These are phyloP conservation scores for Mariannaea sp. DNA, from an alignment of 2,329 filamentous ascomycete genomes.

Conservation along the genomic window DNA sequence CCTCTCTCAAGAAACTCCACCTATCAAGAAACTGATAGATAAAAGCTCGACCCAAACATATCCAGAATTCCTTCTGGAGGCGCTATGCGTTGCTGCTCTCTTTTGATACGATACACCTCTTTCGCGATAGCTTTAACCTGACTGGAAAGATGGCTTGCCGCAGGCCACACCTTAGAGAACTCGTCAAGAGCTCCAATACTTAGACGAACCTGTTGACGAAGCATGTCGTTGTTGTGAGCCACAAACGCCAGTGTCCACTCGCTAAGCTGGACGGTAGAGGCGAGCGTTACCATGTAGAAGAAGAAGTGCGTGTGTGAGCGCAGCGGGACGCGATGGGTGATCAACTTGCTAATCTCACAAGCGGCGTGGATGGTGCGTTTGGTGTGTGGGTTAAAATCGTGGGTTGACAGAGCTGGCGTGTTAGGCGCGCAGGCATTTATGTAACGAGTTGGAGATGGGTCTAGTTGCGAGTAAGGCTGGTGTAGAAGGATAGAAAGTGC, in stretches of 20 bases:
- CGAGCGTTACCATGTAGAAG: conserved; percentile 77
- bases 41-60: too few relatives aligned
- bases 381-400: conserved; percentile 70
- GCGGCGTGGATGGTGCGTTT: conserved; percentile 80
- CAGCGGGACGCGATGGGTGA: conserved; percentile 73
- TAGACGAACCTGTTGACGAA: conserved; percentile 75
- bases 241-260: conserved; percentile 72
- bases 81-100: conserved; percentile 47
- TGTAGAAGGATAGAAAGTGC: conserved; percentile 74
- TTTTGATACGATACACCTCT: conserved; percentile 68
- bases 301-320: conserved; percentile 82
- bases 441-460: conserved; percentile 60
- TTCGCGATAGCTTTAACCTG: conserved; percentile 79
- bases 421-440: conserved; percentile 72
- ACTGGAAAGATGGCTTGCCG: conserved; percentile 68
- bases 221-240: conserved; percentile 64
- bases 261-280: conserved; percentile 79
- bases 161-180: conserved; percentile 71
- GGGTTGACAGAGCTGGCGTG: conserved; percentile 52
- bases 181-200: conserved; percentile 77
- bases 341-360: conserved; percentile 73
- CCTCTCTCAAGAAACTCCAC: too few relatives aligned
- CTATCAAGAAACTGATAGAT: too few relatives aligned
- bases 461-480: conserved; percentile 76
- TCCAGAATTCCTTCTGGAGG: too few relatives aligned